phyloP scores from a whole-genome alignment of 768 basidiomycete genomes.

The Rhodotorula paludigena region DNA sequence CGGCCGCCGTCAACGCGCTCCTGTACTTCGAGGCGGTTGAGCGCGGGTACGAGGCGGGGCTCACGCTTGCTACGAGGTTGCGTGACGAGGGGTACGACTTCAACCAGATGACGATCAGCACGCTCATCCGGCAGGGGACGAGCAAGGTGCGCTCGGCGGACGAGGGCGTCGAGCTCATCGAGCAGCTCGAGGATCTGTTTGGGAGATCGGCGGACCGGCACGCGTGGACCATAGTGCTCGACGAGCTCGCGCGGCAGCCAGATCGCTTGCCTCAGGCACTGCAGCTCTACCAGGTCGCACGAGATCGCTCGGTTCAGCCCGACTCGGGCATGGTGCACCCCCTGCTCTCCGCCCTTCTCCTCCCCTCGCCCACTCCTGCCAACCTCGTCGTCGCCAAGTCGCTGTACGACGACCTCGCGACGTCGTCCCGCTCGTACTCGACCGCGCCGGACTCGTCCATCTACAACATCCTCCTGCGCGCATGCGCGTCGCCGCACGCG shows the following conservation, averaged over 20 bases:
- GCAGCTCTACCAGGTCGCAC: conserved; percentile 24
- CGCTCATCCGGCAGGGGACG: conserved; percentile 13
- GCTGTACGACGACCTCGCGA: conserved; percentile 37
- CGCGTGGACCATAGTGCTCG: conserved; percentile 19
- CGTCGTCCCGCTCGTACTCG: neutral
- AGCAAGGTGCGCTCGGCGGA: neutral
- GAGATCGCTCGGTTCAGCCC: conserved; percentile 30
- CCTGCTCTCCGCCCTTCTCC: conserved; percentile 20
- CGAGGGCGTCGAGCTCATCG: conserved; percentile 16
- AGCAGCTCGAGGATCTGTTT: conserved; percentile 14
- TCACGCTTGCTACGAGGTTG: neutral
- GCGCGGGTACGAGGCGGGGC: conserved; percentile 1
- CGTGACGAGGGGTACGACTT: conserved; percentile 1
- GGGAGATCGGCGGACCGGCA: conserved; percentile 4
- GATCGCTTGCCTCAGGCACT: conserved; percentile 20
- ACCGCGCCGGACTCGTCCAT: conserved; percentile 22
- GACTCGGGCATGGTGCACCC: conserved; percentile 39
- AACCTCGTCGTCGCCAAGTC: conserved; percentile 11
- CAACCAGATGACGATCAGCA: conserved; percentile 17
- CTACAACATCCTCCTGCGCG: conserved; percentile 31
- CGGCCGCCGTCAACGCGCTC: conserved; percentile 25
- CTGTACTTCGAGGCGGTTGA: conserved; percentile 19
- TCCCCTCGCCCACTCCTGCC: neutral
- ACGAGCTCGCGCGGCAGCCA: neutral
- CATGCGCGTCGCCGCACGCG: conserved; percentile 30